phyloP scores from a whole-genome alignment of 148 eudicot species.

The Rhododendron ovatum region DNA sequence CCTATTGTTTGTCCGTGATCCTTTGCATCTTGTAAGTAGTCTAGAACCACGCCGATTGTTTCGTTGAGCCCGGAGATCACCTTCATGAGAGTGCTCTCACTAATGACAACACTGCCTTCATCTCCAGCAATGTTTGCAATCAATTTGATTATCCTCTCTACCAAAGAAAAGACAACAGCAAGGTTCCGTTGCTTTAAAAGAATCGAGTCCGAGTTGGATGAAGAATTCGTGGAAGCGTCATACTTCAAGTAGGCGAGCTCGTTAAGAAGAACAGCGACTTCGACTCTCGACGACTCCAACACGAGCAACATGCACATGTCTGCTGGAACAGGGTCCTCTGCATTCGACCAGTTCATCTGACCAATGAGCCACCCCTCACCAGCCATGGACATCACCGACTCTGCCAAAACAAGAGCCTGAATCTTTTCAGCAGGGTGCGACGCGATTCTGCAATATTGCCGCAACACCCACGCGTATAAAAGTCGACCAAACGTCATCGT shows the following conservation, averaged over 20 bases:
- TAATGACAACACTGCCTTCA: conserved; percentile 44
- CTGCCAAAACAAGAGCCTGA: too few species aligned
- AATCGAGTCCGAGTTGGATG: conserved; percentile 44
- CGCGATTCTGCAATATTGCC: too few species aligned
- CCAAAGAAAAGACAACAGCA: conserved; percentile 64
- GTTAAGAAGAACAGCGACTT: too few species aligned
- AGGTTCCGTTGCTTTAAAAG: conserved; percentile 49
- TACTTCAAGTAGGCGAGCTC: conserved; percentile 76
- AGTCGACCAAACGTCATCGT: too few species aligned
- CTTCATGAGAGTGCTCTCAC: conserved; percentile 57
- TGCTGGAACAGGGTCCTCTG: too few species aligned
- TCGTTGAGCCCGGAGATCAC: conserved; percentile 78
- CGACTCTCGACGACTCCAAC: too few species aligned
- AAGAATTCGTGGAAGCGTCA: conserved; percentile 49
- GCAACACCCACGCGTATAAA: too few species aligned
- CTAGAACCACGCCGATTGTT: conserved; percentile 68
- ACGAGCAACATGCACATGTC: too few species aligned
- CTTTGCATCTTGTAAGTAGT: conserved; percentile 89
- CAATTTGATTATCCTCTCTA: conserved; percentile 74
- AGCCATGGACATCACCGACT: too few species aligned
- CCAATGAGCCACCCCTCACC: too few species aligned
- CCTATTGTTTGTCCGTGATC: conserved; percentile 79
- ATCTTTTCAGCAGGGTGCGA: too few species aligned
- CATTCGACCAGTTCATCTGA: too few species aligned
- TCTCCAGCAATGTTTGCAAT: conserved; percentile 54